Evolutionary conservation across 2,329 filamentous ascomycete genomes (phyloP).

Genomic region (Alternaria sp.): DNA sequence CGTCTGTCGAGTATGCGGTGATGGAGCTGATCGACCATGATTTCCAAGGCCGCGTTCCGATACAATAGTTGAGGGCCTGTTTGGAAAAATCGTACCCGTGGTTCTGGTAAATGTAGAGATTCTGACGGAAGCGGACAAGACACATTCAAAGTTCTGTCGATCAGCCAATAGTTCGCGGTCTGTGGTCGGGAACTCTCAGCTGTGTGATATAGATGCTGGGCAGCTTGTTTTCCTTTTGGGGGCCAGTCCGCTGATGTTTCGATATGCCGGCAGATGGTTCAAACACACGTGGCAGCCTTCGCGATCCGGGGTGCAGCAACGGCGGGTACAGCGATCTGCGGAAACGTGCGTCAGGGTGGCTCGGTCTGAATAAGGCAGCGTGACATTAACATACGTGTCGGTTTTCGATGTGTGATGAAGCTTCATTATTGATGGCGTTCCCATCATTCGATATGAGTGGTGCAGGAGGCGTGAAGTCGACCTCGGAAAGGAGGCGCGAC

Average conservation of each 20-base stretch:
- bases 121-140: not conserved
- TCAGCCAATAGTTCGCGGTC: not conserved
- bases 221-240: not conserved
- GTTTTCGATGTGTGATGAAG: not conserved
- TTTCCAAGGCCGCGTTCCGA: not conserved
- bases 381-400: not conserved
- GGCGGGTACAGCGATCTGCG: not conserved
- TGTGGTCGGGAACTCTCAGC: not conserved
- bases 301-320: not conserved
- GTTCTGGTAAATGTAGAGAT: not conserved
- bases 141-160: not conserved
- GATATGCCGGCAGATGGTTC: not conserved
- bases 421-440: not conserved
- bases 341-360: not conserved
- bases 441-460: not conserved
- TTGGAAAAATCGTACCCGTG: not conserved
- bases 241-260: not conserved
- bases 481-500: not conserved
- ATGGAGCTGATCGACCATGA: not conserved
- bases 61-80: not conserved
- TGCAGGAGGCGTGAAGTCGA: not conserved
- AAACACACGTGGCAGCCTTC: not conserved
- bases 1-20: not conserved
- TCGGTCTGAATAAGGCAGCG: not conserved
- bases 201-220: not conserved